Evolutionary conservation across 306 rosid genomes (phyloP), one percentile per base, ranked within the genome.

Genomic region (Dicorynia guianensis): DNA sequence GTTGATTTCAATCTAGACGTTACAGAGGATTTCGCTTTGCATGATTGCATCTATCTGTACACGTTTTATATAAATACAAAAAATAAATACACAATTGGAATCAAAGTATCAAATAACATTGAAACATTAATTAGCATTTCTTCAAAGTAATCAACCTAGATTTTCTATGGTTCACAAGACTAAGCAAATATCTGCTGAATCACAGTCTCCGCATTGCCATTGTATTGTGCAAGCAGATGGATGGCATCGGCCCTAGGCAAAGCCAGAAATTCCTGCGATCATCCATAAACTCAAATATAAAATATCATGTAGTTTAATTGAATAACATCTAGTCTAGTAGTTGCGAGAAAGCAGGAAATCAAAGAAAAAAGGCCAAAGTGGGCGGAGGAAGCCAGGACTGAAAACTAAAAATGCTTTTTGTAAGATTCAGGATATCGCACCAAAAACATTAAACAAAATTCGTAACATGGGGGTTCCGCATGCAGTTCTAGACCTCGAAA

Each of bases 241-340:
- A 95, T 95, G 11, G 99, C 99, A 87, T 95, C 99, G 8, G 98
- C 98, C 88, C 99, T 90, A 4, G 99, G 97, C 87, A 95, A 80
- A 54, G 98, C 99, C 48, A 95, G 83, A 84, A 95, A 95, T 76
- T 95, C 99, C 99, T 95, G 92, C 86, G 75, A 8, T 61, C 84
- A 76, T 39, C 48, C 49, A 49, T 5, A 69, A 64, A 50, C 0
- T 34, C 70, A 30, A 73, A 33, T 19, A 50, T 57, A n/a, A 52
- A 38, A 59, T 17, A 35, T 30, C 44, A 49, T n/a, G 48, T 46
- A n/a, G 11, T 47, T 36, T 53, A 13, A 25, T n/a, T 9, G 9
- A 18, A 69, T 43, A 36, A 30, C 30, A 25, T 2, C 30, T 25
- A 63, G 18, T 30, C n/a, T 18, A 8, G 18, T 43, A 8, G 38